phyloP scores from a whole-genome alignment of 164 flowering plant species.

The Chloranthus sessilifolius region DNA sequence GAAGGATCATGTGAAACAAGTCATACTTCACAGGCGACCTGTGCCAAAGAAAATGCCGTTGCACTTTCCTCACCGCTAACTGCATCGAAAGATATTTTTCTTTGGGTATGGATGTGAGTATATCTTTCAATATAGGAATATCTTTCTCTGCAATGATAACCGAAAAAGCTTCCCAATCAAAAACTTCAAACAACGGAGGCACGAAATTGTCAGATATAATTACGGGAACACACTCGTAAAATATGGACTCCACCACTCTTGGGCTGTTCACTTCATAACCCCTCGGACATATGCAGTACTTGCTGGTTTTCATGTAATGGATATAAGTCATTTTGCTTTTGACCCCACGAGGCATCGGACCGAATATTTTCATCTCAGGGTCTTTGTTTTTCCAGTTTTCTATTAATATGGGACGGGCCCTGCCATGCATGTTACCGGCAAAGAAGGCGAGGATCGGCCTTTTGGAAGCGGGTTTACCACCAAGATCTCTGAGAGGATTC shows the following conservation, averaged over 20 bases:
- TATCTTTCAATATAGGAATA: slow-evolving; percentile 29
- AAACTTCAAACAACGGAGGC: slow-evolving; percentile 32
- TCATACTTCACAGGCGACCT: slow-evolving; percentile 29
- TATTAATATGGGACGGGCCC: slow-evolving; percentile 2
- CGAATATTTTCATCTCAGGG: slow-evolving; percentile 13
- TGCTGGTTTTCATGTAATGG: slow-evolving; percentile 3
- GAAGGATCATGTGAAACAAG: slow-evolving; percentile 33
- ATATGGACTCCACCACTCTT: slow-evolving; percentile 17
- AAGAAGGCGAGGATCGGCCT: slow-evolving; percentile 11
- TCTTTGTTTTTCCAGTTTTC: slow-evolving; percentile 13
- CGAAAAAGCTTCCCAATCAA: slow-evolving; percentile 32
- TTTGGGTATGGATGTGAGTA: slow-evolving; percentile 26
- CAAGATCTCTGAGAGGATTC: slow-evolving; percentile 7
- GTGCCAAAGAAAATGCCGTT: slow-evolving; percentile 37
- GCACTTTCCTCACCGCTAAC: slow-evolving; percentile 24
- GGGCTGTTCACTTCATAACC: slow-evolving; percentile 12
- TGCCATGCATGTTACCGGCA: slow-evolving; percentile 14
- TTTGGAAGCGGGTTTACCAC: slow-evolving; percentile 7
- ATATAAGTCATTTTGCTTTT: slow-evolving; percentile 3
- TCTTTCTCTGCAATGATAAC: slow-evolving; percentile 32
- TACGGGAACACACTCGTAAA: slow-evolving; percentile 37
- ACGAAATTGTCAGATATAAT: slow-evolving; percentile 38
- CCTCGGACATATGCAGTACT: slow-evolving; percentile 10
- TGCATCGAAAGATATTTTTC: slow-evolving; percentile 26
- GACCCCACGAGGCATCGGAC: slow-evolving; percentile 8